Base-by-base conservation (phyloP, 305 asterid genomes). In the Fraxinus dipetala region DNA sequence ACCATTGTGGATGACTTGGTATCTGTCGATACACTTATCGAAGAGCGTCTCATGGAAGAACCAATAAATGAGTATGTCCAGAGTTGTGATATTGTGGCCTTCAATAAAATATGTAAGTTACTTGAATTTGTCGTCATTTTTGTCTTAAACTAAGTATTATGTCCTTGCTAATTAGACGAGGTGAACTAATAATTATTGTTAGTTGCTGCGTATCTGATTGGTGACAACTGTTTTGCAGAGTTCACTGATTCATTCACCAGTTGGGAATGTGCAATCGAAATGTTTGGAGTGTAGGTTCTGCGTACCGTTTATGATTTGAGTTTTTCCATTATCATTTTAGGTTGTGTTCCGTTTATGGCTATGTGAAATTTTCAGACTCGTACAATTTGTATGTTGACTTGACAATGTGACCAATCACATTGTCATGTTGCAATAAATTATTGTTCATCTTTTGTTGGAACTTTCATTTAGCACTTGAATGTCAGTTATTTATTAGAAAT, bases 11-110 rank as follows among this genome's bases (percentile, higher is more conserved):
- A 93, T 87, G 98, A 93, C 78, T 83, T 90, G 81, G 96, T 89
- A 24, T 94, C 97, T 7, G 92, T 94, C 16, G 96, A 91, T 70
- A 81, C 48, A 72, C 96, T 91, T 75, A 87, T 92, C 24, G 98
- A 92, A 86, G 92, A 81, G 74, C 26, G 84, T 85, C 91, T 94
- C 35, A 89, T 92, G 0, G 96, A 67, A 26, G 98, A 92, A 79
- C 98, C 98, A 1, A 80, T 85, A 0, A 90, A 86, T 10, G 94
- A 92, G 80, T 79, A 87, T 78, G 87, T 94, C 78, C 97, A 94
- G 91, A 94, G 98, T 79, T 92, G 92, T 6, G 95, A 94, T 72
- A 94, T 94, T 45, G 96, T 88, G 34, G 98, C 96, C 83, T 91
- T 94, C 92, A 92, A 94, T 85, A 94, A 92, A 83, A 94, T 92